These are phyloP conservation scores for Umbelopsis sp. DNA, from an alignment of 192 early-diverging fungal species.

Conservation along the genomic window DNA sequence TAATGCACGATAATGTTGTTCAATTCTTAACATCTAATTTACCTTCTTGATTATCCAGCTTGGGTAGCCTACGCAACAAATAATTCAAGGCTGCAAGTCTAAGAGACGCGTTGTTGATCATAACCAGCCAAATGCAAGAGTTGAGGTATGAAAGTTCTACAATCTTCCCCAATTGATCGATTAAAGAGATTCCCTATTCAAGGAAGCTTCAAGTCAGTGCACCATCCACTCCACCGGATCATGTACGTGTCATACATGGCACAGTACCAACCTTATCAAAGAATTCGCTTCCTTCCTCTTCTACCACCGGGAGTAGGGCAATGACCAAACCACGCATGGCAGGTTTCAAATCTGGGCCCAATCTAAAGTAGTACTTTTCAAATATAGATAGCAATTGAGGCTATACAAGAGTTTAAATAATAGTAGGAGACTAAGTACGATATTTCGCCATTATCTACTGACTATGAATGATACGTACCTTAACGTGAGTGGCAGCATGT, in stretches of 20 bases:
- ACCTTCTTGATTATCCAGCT: constrained; percentile 68
- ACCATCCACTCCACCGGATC: too few relatives aligned
- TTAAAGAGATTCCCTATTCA: constrained; percentile 47
- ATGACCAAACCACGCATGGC: constrained; percentile 79
- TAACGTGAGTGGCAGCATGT: constrained; percentile 78
- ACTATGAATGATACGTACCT: constrained; percentile 52
- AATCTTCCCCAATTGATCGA: constrained; percentile 65
- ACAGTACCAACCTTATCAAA: constrained; percentile 66
- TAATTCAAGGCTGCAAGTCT: constrained; percentile 79
- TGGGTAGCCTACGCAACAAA: constrained; percentile 71
- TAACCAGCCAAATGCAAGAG: constrained; percentile 78
- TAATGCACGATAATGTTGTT: too few relatives aligned
- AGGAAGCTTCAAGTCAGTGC: neutral
- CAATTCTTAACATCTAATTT: neutral
- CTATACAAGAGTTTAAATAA: constrained; percentile 37
- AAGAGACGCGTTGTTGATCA: constrained; percentile 69
- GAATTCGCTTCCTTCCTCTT: constrained; percentile 88
- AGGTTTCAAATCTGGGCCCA: constrained; percentile 69
- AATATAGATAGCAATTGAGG: constrained; percentile 81
- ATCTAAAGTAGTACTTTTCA: constrained; percentile 73
- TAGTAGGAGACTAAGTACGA: neutral
- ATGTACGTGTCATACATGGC: too few relatives aligned
- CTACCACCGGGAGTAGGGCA: constrained; percentile 80
- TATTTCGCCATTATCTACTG: neutral
- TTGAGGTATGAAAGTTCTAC: constrained; percentile 83